Percentiles rank a stretch among this genome's conserved stretches.
These are phyloP conservation scores for Hamigera avellanea DNA, from an alignment of 495 filamentous ascomycete species.

Conservation along the genomic window DNA sequence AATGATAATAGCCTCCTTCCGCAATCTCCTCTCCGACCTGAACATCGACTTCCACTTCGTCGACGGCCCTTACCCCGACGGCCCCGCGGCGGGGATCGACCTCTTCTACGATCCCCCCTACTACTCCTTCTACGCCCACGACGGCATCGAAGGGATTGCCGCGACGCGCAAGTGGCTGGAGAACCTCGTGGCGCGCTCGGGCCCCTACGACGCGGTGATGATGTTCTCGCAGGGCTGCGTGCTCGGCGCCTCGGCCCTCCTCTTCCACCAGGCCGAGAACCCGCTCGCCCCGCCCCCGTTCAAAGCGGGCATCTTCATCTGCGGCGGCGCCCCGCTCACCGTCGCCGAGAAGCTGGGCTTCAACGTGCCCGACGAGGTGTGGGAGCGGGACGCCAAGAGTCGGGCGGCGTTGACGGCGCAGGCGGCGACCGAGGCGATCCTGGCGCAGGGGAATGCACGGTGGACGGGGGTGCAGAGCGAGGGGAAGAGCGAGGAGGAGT, in stretches of 20 bases:
- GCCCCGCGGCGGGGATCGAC: slow-evolving; percentile 40
- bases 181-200: slow-evolving; percentile 32
- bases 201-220: slow-evolving; percentile 50
- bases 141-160: slow-evolving; percentile 22
- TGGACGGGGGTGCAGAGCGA: slow-evolving; percentile 13
- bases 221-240: slow-evolving; percentile 50
- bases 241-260: slow-evolving; percentile 33
- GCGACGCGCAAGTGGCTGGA: slow-evolving; percentile 34
- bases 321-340: slow-evolving; percentile 37
- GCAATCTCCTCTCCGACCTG: slow-evolving; percentile 19
- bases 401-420: slow-evolving; percentile 17
- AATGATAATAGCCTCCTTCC: slow-evolving; percentile 26
- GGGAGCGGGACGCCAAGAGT: slow-evolving; percentile 21
- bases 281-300: slow-evolving; percentile 35
- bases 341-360: slow-evolving; percentile 41
- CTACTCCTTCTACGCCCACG: slow-evolving; percentile 36
- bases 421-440: slow-evolving; percentile 16
- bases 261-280: slow-evolving; percentile 25
- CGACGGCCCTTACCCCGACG: slow-evolving; percentile 34
- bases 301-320: slow-evolving; percentile 48
- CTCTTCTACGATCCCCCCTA: slow-evolving; percentile 38
- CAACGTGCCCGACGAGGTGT: slow-evolving; percentile 28
- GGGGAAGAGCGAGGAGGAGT: slow-evolving; percentile 37
- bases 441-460: slow-evolving; percentile 16
- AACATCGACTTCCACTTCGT: slow-evolving; percentile 43